phyloP scores from a whole-genome alignment of 108 stramenopile genomes.

The Conticribra weissflogii region DNA sequence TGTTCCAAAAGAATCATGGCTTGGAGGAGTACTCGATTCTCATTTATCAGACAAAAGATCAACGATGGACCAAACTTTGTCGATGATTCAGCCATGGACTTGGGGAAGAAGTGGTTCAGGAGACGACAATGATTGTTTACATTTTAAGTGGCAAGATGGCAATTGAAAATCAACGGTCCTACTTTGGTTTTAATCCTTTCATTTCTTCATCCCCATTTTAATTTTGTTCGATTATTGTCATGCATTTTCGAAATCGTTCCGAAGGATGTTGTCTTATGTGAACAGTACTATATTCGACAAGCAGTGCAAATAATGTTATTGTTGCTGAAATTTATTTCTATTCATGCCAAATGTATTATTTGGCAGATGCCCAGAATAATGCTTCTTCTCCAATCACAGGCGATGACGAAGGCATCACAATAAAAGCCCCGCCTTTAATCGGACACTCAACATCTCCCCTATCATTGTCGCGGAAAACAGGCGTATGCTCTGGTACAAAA shows the following conservation, averaged over 20 bases:
- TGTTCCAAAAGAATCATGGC: constrained; percentile 44
- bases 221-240: no score
- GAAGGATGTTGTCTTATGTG: no score
- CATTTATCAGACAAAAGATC: constrained; percentile 37
- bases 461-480: constrained; percentile 29
- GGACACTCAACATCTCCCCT: constrained; percentile 39
- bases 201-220: no score
- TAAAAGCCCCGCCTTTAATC: constrained; percentile 30
- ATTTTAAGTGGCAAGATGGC: constrained; percentile 27
- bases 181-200: background rate
- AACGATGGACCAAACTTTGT: constrained; percentile 32
- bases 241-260: background rate
- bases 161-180: no score
- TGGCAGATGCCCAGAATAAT: constrained; percentile 42
- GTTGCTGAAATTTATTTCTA: no score
- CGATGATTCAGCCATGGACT: constrained; percentile 53
- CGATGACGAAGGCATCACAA: constrained; percentile 42
- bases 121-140: constrained; percentile 19
- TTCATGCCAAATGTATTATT: background rate
- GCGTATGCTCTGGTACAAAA: constrained; percentile 29
- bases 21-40: constrained; percentile 51
- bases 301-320: background rate
- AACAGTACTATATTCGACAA: background rate
- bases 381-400: constrained; percentile 46
- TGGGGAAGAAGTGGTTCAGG: constrained; percentile 46